Percentiles rank a stretch among this genome's conserved stretches.
These are phyloP conservation scores for Apiotrichum laibachii DNA, from an alignment of 1,284 basidiomycete species.

Conservation along the genomic window DNA sequence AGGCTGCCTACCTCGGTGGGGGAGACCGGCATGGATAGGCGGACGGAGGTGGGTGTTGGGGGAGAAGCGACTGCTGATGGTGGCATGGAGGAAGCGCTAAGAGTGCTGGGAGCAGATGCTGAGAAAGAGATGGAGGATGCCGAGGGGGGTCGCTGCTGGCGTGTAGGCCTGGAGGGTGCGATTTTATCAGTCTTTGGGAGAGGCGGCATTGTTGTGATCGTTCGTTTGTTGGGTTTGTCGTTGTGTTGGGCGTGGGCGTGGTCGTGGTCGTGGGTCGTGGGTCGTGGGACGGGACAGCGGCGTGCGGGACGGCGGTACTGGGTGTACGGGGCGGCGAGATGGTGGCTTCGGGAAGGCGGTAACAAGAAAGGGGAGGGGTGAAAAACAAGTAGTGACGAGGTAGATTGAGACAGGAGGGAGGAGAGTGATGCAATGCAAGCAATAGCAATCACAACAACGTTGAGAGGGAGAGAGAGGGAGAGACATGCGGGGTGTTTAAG, in stretches of 20 bases:
- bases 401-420: no score
- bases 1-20: slow-evolving; percentile 10
- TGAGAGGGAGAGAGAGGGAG: no score
- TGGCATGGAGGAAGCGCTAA: not conserved
- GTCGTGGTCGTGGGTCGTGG: no score
- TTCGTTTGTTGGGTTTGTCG: not conserved
- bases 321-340: not conserved
- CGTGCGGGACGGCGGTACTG: not conserved
- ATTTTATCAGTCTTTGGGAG: slow-evolving; percentile 4
- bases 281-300: not conserved
- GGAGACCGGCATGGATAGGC: slow-evolving; percentile 9
- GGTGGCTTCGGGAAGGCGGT: not conserved
- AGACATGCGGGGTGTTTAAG: no score
- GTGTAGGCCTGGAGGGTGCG: not conserved
- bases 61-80: not conserved
- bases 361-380: no score
- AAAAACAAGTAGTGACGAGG: no score
- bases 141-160: not conserved
- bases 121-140: not conserved
- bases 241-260: not conserved
- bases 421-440: no score
- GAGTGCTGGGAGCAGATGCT: not conserved
- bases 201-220: not conserved
- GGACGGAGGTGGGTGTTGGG: slow-evolving; percentile 1
- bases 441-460: no score